Evolutionary conservation across 768 basidiomycete genomes (phyloP).

Genomic region (Panaeolus papilionaceus): DNA sequence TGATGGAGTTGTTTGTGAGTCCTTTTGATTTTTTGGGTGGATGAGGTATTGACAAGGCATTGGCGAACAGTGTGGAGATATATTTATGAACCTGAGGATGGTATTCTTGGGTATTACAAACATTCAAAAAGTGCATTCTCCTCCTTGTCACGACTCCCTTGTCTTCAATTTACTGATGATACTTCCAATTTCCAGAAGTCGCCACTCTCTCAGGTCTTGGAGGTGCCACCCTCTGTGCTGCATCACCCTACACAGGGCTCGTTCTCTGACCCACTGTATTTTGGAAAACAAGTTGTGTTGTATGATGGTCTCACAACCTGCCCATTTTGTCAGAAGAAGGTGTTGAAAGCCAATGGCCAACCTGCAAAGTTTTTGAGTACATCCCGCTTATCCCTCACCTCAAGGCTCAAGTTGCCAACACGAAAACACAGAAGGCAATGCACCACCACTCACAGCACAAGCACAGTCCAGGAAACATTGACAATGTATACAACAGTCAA

Average conservation of each 20-base stretch:
- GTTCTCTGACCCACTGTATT: slow-evolving; percentile 55
- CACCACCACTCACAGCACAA: too few relatives aligned
- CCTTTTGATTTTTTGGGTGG: slow-evolving; percentile 6
- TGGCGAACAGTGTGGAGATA: slow-evolving; percentile 75
- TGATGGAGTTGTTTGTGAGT: slow-evolving; percentile 75
- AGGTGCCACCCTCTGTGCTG: slow-evolving; percentile 69
- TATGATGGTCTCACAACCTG: too few relatives aligned
- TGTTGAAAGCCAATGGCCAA: too few relatives aligned
- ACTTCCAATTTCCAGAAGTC: slow-evolving; percentile 51
- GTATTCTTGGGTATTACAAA: slow-evolving; percentile 66
- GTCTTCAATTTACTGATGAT: too few relatives aligned
- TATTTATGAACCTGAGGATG: slow-evolving; percentile 72
- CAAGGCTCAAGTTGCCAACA: too few relatives aligned
- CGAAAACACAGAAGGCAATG: too few relatives aligned
- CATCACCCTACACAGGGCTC: slow-evolving; percentile 51
- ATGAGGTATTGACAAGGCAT: background rate
- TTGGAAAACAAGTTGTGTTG: slow-evolving; percentile 60
- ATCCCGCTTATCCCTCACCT: too few relatives aligned
- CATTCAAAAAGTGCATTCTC: slow-evolving; percentile 58
- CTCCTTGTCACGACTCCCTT: too few relatives aligned
- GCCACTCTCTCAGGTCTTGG: slow-evolving; percentile 79
- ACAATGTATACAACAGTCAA: too few relatives aligned
- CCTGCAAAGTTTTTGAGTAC: too few relatives aligned
- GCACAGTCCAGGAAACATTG: too few relatives aligned
- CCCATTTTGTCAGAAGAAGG: too few relatives aligned